A percentile compares a stretch with the other conserved stretches of the same genome.
These are phyloP conservation scores for Xylariaceae sp. DNA, from an alignment of 2,329 filamentous ascomycete genomes.

Conservation along the genomic window DNA sequence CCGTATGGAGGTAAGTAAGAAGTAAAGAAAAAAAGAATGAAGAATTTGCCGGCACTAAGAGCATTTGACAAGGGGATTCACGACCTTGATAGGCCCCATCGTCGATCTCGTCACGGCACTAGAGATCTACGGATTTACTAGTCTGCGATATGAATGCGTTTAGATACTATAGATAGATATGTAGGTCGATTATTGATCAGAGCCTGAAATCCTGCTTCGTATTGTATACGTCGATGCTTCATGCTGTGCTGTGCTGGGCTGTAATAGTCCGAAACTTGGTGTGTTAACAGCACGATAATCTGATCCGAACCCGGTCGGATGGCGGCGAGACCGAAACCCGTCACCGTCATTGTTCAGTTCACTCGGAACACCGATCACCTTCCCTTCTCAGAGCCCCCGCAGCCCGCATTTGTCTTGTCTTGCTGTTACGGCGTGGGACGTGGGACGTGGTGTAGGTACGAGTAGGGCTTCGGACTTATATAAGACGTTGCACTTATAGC, in stretches of 20 bases:
- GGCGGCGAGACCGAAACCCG: not conserved
- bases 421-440: not conserved
- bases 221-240: not conserved
- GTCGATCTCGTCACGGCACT: too few relatives aligned
- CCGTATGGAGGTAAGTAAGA: too few relatives aligned
- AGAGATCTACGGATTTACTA: not conserved
- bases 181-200: not conserved
- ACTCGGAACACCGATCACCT: not conserved
- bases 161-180: not conserved
- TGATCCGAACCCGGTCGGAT: not conserved
- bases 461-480: too few relatives aligned
- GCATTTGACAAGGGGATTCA: too few relatives aligned
- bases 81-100: too few relatives aligned
- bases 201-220: not conserved
- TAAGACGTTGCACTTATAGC: too few relatives aligned
- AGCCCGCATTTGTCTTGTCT: not conserved
- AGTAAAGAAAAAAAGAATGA: too few relatives aligned
- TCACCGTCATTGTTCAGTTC: not conserved
- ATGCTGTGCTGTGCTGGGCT: not conserved
- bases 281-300: not conserved
- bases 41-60: too few relatives aligned
- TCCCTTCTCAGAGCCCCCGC: not conserved
- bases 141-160: not conserved
- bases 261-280: not conserved
- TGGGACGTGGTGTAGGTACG: too few relatives aligned